Percentiles rank a stretch among this genome's conserved stretches.
These are phyloP conservation scores for Protomyces inundatus DNA, from an alignment of 1,139 yeast genomes.

Conservation along the genomic window DNA sequence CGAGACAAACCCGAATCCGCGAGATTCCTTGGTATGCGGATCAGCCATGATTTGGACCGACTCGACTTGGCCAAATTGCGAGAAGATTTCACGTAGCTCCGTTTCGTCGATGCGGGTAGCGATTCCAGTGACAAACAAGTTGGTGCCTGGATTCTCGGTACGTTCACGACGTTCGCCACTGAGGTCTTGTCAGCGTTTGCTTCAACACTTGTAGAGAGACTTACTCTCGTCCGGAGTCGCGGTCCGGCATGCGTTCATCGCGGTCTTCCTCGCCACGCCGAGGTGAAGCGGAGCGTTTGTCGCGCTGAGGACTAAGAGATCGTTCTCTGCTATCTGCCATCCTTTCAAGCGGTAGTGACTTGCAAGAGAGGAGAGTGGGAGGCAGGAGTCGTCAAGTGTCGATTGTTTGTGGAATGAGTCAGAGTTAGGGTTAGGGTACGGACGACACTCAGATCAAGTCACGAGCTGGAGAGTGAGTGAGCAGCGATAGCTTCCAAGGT, in stretches of 20 bases:
- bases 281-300: slow-evolving; percentile 12
- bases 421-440: neutral
- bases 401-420: neutral
- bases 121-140: slow-evolving; percentile 42
- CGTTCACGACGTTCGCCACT: neutral
- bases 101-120: slow-evolving; percentile 38
- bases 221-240: neutral
- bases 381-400: neutral
- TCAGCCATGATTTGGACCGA: slow-evolving; percentile 41
- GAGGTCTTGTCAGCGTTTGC: neutral
- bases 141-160: slow-evolving; percentile 39
- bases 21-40: slow-evolving; percentile 41
- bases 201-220: neutral
- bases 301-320: neutral
- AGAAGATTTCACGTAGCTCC: slow-evolving; percentile 38
- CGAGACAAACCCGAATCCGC: slow-evolving; percentile 43
- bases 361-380: neutral
- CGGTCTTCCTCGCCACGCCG: slow-evolving; percentile 21
- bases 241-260: slow-evolving; percentile 25
- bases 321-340: neutral
- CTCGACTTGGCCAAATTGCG: slow-evolving; percentile 39
- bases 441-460: neutral
- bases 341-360: neutral
- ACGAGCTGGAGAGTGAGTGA: too few species aligned
- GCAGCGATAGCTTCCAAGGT: too few species aligned